Base-by-base conservation (phyloP, 768 basidiomycete species). In the Leccinellum rugosiceps region DNA sequence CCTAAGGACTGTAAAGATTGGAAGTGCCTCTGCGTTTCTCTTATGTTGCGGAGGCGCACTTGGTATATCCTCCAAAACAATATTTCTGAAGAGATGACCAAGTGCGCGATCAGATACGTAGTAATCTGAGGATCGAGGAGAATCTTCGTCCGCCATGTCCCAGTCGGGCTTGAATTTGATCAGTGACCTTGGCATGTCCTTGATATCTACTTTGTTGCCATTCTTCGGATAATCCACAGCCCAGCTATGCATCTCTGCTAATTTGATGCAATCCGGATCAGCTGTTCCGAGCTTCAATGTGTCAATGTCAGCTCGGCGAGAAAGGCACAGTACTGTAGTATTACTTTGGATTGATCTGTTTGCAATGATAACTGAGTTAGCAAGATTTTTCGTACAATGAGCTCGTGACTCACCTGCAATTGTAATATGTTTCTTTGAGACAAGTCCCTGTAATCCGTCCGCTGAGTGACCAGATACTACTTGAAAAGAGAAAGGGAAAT, bases 181-280 rank as follows among this genome's bases (percentile, higher is more conserved):
- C 15, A 88, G 74, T 0, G 75, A 67, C 11, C 72, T 69, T 4
- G 90, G 89, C 30, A 88, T 68, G 4, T 72, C 64, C 23, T 75
- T 72, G 28, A 87, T 73, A 50, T 85, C 73, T 25, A 90, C 86
- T 2, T 83, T 80, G 35, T 81, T 80, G 9, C 89, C 90, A 60
- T 86, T 85, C 72, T 92, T 92, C 0, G 88, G 84, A 67, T 89
- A 92, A 64, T 92, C 90, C 4, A 92, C 90, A 0, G 90, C 90
- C 76, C 82, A 65, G 58, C 70, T 77, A 55, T 58, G 65, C 87
- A 91, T 68, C 51, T 75, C 72, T 3, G 90, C 88, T 5, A 93
- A 74, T 43, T 61, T 69, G 34, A 81, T 58, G 68, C 92, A 92
- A 47, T 73, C 66, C 1, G 69, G 63, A 61, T 92, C 87, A 25